Conservation (phyloP, 495 filamentous ascomycete species). For the Neurospora discreta region DNA sequence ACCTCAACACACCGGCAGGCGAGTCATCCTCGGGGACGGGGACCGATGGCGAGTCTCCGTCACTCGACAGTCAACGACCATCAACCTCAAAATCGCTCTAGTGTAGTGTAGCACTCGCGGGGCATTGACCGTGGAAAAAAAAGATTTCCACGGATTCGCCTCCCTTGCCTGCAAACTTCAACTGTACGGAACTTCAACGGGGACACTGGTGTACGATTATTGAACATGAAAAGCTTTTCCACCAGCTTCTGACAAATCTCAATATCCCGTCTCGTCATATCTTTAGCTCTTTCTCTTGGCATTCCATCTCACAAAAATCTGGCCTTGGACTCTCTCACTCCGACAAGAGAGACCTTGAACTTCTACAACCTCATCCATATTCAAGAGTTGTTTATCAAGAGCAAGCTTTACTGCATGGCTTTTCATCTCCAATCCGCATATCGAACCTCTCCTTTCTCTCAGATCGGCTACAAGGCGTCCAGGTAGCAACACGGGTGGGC, state of each 20-base stretch:
- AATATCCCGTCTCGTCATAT: neutral
- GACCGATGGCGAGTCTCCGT: neutral
- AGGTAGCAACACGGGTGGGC: neutral
- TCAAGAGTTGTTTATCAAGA: neutral
- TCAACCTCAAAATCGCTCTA: neutral
- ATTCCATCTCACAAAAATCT: neutral
- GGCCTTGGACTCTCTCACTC: neutral
- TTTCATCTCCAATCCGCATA: neutral
- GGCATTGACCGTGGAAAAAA: neutral
- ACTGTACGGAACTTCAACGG: neutral
- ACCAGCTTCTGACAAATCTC: neutral
- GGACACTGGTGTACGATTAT: neutral
- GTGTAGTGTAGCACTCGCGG: neutral
- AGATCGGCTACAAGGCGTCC: neutral
- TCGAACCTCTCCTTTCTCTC: neutral
- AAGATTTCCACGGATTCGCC: neutral
- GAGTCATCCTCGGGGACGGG: neutral
- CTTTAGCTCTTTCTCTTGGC: neutral
- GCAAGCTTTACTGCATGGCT: neutral
- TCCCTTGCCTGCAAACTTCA: neutral
- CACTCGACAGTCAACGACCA: neutral
- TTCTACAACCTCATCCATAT: neutral
- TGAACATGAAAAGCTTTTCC: neutral
- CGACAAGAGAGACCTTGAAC: neutral
- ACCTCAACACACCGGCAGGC: neutral